Evolutionary conservation across 257 asterid genomes (phyloP), one percentile per base, ranked within the genome.

Genomic region (Misopates orontium): DNA sequence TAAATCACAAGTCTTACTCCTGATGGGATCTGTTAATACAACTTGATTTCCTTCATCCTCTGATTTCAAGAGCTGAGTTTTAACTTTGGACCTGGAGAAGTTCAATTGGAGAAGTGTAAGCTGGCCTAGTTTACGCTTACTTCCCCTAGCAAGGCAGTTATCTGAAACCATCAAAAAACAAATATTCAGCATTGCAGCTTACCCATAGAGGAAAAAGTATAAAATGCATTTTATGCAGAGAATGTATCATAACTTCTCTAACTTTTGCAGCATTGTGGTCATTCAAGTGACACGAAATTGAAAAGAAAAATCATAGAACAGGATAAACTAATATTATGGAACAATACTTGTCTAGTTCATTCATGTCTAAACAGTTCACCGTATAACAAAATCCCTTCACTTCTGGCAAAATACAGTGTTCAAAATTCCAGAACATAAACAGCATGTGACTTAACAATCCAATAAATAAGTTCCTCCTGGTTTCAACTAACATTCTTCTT

Each of bases 81-180:
- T 71, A 53, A 61, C 78, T 78, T 77, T 82, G 17, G 94, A 75
- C 70, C 77, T 71, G 62, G 91, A 80, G 78, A 87, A 90, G 75
- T 90, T 86, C 50, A 87, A 64, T 74, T 93, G 94, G 69, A 87
- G 77, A 73, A 93, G 95, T 18, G 96, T 93, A 32, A 49, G 84
- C 80, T 93, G 97, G 59, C 84, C 84, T 60, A 93, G 73, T 76
- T 90, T 93, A 56, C 99, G 82, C 63, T 87, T 90, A 49, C 64
- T 75, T 71, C 95, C 96, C 77, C 80, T 86, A 50, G 83, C 74
- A 65, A 86, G 92, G 69, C 97, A 90, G 79, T 71, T 78, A 75
- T 93, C 99, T 85, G 87, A 73, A 78, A 77, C 65, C 63, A 69
- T 28, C 63, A 62, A 57, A 44, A n/a, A 51, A 24, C 48, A 52